phyloP scores from a whole-genome alignment of 2,329 filamentous ascomycete genomes.

The Apiospora sp. region DNA sequence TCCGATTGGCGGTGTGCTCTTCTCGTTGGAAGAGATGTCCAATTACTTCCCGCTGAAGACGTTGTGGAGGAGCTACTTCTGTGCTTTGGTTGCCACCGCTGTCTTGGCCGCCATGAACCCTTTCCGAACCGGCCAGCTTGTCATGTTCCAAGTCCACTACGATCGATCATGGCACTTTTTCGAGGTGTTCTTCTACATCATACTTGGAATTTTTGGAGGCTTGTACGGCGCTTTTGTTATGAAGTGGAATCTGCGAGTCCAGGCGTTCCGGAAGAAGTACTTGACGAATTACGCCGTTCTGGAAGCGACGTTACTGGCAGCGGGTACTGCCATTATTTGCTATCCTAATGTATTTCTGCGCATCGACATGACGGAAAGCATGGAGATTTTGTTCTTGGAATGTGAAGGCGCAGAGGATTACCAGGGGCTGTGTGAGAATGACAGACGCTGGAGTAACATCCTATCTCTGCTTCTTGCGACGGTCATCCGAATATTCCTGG shows the following conservation, averaged over 20 bases:
- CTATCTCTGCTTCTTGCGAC: constrained; percentile 82
- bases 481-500: constrained; percentile 79
- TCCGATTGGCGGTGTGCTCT: constrained; percentile 94
- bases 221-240: constrained; percentile 97
- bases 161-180: constrained; percentile 98
- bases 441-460: constrained; percentile 81
- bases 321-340: constrained; percentile 87
- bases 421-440: constrained; percentile 82
- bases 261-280: constrained; percentile 94
- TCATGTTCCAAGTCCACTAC: constrained; percentile 99
- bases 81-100: constrained; percentile 91
- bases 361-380: constrained; percentile 99
- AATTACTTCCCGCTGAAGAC: constrained; percentile 97
- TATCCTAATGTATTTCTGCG: constrained; percentile 95
- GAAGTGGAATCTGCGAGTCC: constrained; percentile 92
- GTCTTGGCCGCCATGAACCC: constrained; percentile 96
- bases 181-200: constrained; percentile 89
- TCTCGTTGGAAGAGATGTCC: constrained; percentile 98
- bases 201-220: constrained; percentile 92
- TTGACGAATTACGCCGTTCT: constrained; percentile 83
- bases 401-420: constrained; percentile 91
- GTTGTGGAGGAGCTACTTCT: constrained; percentile 98
- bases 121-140: constrained; percentile 93
- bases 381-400: constrained; percentile 96
- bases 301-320: constrained; percentile 85